Base-by-base conservation (phyloP, 257 asterid species). In the Solanum pennellii region DNA sequence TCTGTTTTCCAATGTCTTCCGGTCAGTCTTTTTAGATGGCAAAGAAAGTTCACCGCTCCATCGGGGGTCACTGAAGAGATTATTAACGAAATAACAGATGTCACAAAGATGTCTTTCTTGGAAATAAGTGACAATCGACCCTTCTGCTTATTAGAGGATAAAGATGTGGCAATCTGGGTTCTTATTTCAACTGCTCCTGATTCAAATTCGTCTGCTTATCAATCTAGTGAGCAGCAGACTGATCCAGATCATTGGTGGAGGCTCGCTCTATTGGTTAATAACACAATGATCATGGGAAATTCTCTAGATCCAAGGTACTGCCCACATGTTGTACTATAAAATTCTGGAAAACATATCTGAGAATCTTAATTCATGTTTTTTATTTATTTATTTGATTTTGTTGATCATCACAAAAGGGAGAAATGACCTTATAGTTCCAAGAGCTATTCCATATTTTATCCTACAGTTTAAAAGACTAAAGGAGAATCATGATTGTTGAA, bases 261-360 rank as follows among this genome's bases (percentile, higher is more conserved):
- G 93, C 99, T 97, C 66, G 99, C 98, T 89, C 87, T 97, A 89
- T 89, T 95, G 91, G 88, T 92, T 86, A 92, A 97, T 89, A 90
- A 92, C 90, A 93, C 56, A 41, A 91, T 97, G 92, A 91, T 96
- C 89, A 86, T 91, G 82, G 98, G 99, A 87, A 93, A 92, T 88
- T 87, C 90, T 41, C 68, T 96, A 86, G 97, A 94, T 88, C 83
- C 83, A 87, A 94, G 98, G 99, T 97, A 92, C 42, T 72, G 49
- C 44, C 83, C 41, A 66, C 86, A 12, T 85, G 69, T 39, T 86
- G n/a, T 73, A 68, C 77, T 31, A 20, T 29, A 39, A 74, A 44
- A 18, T 49, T 80, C 29, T 80, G 85, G 44, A 80, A 3, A 49
- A 47, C 68, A 47, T 80, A 49, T 80, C 42, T 80, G 29, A 80